These are phyloP conservation scores for Pharnaceum exiguum DNA, from an alignment of 148 eudicot species.

Conservation along the genomic window DNA sequence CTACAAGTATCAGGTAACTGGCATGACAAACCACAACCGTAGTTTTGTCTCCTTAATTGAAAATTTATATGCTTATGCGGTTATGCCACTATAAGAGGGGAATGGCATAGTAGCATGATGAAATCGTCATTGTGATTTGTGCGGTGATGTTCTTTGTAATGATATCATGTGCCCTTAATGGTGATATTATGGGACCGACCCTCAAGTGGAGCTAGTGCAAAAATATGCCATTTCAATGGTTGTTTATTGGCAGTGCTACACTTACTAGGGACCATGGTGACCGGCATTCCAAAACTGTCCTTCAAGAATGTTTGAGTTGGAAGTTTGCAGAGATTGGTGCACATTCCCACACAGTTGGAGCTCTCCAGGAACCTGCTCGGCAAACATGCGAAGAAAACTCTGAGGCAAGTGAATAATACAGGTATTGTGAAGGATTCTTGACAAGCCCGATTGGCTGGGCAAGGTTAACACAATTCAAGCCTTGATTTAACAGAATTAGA, in stretches of 20 bases:
- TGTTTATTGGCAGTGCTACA: neutral
- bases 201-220: slow-evolving; percentile 10
- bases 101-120: no score
- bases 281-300: slow-evolving; percentile 58
- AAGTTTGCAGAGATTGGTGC: slow-evolving; percentile 87
- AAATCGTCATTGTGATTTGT: neutral
- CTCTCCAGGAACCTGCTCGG: slow-evolving; percentile 71
- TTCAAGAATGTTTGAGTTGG: slow-evolving; percentile 81
- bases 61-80: no score
- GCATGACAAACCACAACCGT: no score
- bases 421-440: no score
- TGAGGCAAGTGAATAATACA: no score
- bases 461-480: no score
- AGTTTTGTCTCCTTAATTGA: no score
- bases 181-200: slow-evolving; percentile 28
- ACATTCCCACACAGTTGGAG: slow-evolving; percentile 85
- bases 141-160: neutral
- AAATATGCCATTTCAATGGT: neutral
- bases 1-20: neutral
- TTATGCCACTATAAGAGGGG: no score
- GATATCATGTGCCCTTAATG: slow-evolving; percentile 24
- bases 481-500: no score
- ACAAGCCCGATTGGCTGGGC: no score
- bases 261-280: slow-evolving; percentile 93
- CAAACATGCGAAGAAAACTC: neutral